A percentile compares a stretch with the other conserved stretches of the same genome.
Evolutionary conservation across 257 asterid species (phyloP).

Genomic region (Fraxinus americana): DNA sequence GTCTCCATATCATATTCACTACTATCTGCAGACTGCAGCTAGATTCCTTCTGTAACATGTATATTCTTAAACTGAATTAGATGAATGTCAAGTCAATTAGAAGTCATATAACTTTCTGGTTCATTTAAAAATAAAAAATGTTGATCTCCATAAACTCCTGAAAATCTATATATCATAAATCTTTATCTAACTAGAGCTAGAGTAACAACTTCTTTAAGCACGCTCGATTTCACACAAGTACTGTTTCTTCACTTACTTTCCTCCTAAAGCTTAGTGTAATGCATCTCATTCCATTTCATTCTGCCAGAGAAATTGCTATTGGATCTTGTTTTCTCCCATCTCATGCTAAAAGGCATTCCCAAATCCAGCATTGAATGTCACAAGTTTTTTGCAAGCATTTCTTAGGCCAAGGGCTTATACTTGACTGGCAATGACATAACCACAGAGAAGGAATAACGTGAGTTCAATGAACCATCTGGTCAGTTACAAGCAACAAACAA

Average conservation of each 20-base stretch:
- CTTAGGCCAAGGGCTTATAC: neutral
- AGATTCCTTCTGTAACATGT: neutral
- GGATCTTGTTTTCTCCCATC: neutral
- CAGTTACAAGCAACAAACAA: neutral
- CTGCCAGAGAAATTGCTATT: neutral
- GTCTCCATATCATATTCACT: neutral
- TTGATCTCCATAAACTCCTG: neutral
- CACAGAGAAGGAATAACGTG: neutral
- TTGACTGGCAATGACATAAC: neutral
- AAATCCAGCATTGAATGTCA: neutral
- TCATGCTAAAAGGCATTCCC: neutral
- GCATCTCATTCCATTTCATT: neutral
- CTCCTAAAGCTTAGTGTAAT: slow-evolving; percentile 6
- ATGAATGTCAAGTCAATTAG: neutral
- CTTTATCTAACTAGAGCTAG: neutral
- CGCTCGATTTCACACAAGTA: neutral
- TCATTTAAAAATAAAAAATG: neutral
- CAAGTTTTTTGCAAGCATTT: neutral
- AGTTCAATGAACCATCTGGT: neutral
- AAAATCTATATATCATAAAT: neutral
- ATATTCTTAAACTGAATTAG: neutral
- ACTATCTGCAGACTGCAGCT: neutral
- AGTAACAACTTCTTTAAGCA: neutral
- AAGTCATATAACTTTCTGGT: neutral
- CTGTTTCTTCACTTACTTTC: slow-evolving; percentile 1